Percentiles rank a stretch among this genome's conserved stretches.
phyloP scores from a whole-genome alignment of 768 basidiomycete species.

The Auricularia heimuer region DNA sequence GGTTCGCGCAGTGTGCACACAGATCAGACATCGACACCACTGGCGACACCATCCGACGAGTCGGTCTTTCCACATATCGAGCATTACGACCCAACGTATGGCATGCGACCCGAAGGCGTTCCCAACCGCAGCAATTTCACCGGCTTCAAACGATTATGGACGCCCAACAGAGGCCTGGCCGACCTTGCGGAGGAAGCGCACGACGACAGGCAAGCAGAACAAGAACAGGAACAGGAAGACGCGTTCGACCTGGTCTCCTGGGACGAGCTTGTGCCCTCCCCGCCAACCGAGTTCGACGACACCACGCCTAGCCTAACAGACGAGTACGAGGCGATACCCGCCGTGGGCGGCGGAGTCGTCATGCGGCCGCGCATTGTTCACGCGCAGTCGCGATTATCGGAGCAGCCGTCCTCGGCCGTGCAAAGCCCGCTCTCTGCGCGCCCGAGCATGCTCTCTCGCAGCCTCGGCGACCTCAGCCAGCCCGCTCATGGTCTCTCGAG shows the following conservation, averaged over 20 bases:
- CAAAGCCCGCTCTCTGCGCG: constrained; percentile 12
- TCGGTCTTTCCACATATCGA: constrained; percentile 56
- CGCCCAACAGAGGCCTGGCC: constrained; percentile 54
- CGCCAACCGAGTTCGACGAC: constrained; percentile 24
- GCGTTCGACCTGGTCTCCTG: constrained; percentile 64
- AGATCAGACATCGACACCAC: not conserved
- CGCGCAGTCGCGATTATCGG: constrained; percentile 66
- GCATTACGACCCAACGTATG: constrained; percentile 94
- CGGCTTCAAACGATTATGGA: constrained; percentile 41
- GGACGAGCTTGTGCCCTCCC: constrained; percentile 46
- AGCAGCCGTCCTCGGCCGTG: constrained; percentile 26
- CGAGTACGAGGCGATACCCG: constrained; percentile 83
- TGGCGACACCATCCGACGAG: not conserved
- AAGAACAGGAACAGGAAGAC: constrained; percentile 21
- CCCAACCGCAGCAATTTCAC: constrained; percentile 77
- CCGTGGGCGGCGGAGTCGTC: constrained; percentile 83
- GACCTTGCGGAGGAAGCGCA: constrained; percentile 65
- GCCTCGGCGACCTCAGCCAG: constrained; percentile 6
- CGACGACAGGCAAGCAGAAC: constrained; percentile 35
- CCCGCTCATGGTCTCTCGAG: constrained; percentile 10
- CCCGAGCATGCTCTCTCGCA: not conserved
- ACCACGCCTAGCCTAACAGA: constrained; percentile 27
- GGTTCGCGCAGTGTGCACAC: not conserved
- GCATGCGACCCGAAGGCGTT: constrained; percentile 83
- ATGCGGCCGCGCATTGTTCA: constrained; percentile 80